phyloP scores from a whole-genome alignment of 805 yeast species.

The Yarrowia sp. region DNA sequence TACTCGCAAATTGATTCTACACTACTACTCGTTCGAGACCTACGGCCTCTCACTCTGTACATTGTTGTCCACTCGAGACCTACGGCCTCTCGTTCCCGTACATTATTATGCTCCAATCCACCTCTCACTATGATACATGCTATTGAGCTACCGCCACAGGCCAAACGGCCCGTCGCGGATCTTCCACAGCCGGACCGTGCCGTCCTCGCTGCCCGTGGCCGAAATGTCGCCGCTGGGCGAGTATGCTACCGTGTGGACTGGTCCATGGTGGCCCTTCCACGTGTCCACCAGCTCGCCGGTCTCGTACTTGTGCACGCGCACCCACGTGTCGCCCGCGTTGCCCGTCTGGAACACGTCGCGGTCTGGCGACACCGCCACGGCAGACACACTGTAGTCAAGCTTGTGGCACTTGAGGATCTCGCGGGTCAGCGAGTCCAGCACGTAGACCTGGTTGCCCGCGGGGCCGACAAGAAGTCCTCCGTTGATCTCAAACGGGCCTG shows the following conservation, averaged over 20 bases:
- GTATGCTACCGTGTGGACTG: slow-evolving; percentile 81
- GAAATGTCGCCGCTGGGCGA: slow-evolving; percentile 74
- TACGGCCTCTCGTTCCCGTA: no score
- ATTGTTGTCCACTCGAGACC: not conserved
- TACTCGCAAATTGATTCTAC: no score
- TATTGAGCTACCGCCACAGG: slow-evolving; percentile 33
- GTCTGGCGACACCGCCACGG: slow-evolving; percentile 33
- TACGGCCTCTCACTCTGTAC: no score
- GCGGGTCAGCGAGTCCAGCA: slow-evolving; percentile 31
- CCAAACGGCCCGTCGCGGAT: slow-evolving; percentile 43
- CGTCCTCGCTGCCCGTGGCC: slow-evolving; percentile 98
- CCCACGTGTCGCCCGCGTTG: slow-evolving; percentile 37
- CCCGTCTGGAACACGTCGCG: slow-evolving; percentile 35
- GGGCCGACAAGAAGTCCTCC: slow-evolving; percentile 34
- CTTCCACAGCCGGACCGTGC: slow-evolving; percentile 92
- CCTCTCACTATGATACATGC: slow-evolving; percentile 16
- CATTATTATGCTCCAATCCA: not conserved
- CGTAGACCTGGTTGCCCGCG: slow-evolving; percentile 32
- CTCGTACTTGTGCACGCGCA: slow-evolving; percentile 42
- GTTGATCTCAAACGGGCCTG: slow-evolving; percentile 26
- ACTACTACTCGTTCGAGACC: no score
- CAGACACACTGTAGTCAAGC: slow-evolving; percentile 35
- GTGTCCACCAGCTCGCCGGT: slow-evolving; percentile 86
- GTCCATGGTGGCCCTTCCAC: slow-evolving; percentile 95
- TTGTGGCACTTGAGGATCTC: slow-evolving; percentile 29